Percentiles rank a stretch among this genome's conserved stretches.
These are phyloP conservation scores for Candida sakaeoensis DNA, from an alignment of 805 yeast genomes.

Conservation along the genomic window DNA sequence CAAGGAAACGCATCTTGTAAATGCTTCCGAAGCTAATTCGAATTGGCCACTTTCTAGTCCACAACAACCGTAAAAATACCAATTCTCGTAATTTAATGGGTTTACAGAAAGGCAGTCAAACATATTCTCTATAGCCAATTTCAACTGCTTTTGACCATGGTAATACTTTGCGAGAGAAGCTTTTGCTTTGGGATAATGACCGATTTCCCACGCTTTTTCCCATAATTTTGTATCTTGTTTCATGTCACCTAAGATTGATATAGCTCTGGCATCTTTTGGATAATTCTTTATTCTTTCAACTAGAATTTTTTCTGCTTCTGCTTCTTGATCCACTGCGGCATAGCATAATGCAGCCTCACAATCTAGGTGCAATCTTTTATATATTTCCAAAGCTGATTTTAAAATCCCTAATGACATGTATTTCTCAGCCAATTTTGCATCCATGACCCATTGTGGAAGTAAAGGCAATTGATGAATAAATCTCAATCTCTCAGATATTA, in stretches of 20 bases:
- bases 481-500: conserved; percentile 48
- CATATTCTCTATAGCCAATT: conserved; percentile 59
- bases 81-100: conserved; percentile 73
- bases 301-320: conserved; percentile 60
- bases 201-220: conserved; percentile 84
- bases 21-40: conserved; percentile 84
- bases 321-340: conserved; percentile 76
- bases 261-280: conserved; percentile 79
- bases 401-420: conserved; percentile 81
- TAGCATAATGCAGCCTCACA: conserved; percentile 88
- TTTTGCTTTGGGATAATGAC: conserved; percentile 81
- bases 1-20: conserved; percentile 81
- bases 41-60: conserved; percentile 72
- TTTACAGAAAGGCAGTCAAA: conserved; percentile 69
- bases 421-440: conserved; percentile 77
- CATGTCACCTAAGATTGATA: conserved; percentile 82
- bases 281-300: conserved; percentile 47
- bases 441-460: conserved; percentile 83
- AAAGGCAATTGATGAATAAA: conserved; percentile 74
- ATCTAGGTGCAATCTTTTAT: conserved; percentile 69
- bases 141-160: conserved; percentile 51
- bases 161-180: conserved; percentile 72
- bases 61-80: conserved; percentile 91
- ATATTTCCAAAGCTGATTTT: conserved; percentile 85
- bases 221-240: conserved; percentile 71